Evolutionary conservation across 2,329 filamentous ascomycete genomes (phyloP).

Genomic region (Nemania sp.): DNA sequence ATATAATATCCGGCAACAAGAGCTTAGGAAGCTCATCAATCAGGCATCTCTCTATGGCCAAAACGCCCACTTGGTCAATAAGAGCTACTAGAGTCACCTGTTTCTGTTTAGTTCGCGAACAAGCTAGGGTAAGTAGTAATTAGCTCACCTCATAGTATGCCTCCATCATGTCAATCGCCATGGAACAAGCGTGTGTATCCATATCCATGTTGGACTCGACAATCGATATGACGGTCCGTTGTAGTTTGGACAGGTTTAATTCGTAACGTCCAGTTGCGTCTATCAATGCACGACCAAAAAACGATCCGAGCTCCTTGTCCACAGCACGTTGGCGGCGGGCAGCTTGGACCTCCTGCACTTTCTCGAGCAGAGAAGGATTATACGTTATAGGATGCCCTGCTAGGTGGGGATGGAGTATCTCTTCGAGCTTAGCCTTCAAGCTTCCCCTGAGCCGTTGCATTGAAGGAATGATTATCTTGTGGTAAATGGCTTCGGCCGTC

Average conservation of each 20-base stretch:
- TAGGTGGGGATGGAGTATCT: conserved; percentile 47
- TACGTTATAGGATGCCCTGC: conserved; percentile 56
- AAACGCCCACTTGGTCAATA: conserved; percentile 50
- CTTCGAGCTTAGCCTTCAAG: conserved; percentile 44
- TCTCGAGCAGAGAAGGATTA: conserved; percentile 54
- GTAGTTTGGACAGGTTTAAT: conserved; percentile 10
- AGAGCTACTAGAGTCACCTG: conserved; percentile 52
- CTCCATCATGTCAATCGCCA: conserved; percentile 42
- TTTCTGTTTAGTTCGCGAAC: neutral
- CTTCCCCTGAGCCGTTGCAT: conserved; percentile 38
- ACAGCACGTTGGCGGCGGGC: neutral
- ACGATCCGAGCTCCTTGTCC: neutral
- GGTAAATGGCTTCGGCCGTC: conserved; percentile 30
- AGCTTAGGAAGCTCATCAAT: conserved; percentile 44
- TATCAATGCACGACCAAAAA: neutral
- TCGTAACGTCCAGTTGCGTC: neutral
- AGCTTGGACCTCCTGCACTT: conserved; percentile 46
- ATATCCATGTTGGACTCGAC: conserved; percentile 37
- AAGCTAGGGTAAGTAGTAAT: too few relatives aligned
- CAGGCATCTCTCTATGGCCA: conserved; percentile 49
- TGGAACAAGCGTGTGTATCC: conserved; percentile 36
- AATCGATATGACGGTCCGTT: conserved; percentile 24
- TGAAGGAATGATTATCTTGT: conserved; percentile 40
- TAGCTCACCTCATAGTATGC: conserved; percentile 43
- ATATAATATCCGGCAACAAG: conserved; percentile 40